Evolutionary conservation across 768 basidiomycete genomes (phyloP).

Genomic region (Aureoboletus auriporus): DNA sequence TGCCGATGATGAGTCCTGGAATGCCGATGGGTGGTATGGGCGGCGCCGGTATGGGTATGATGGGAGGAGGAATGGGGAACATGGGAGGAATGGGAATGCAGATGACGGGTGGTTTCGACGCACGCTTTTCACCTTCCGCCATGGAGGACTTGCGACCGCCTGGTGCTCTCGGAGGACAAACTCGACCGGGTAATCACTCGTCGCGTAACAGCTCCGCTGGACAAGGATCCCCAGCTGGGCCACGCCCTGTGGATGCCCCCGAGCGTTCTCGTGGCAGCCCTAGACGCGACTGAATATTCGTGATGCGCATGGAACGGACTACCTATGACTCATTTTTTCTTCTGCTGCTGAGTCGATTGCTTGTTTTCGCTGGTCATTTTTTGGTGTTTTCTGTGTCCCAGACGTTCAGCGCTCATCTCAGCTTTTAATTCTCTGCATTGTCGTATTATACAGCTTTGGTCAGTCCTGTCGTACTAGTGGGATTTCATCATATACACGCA

Average conservation of each 20-base stretch:
- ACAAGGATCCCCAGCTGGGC: slow-evolving; percentile 49
- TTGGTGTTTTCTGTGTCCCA: slow-evolving; percentile 11
- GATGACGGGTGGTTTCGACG: slow-evolving; percentile 66
- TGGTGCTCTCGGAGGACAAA: slow-evolving; percentile 21
- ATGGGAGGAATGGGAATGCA: slow-evolving; percentile 44
- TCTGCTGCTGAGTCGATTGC: slow-evolving; percentile 3
- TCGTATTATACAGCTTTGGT: slow-evolving; percentile 4
- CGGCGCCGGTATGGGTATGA: slow-evolving; percentile 35
- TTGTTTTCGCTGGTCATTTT: slow-evolving; percentile 14
- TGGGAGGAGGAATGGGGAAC: slow-evolving; percentile 38
- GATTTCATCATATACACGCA: slow-evolving; percentile 1
- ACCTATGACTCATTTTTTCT: slow-evolving; percentile 5
- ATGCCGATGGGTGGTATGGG: slow-evolving; percentile 42
- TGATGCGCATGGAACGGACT: slow-evolving; percentile 1
- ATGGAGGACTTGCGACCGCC: slow-evolving; percentile 31
- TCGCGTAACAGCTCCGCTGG: slow-evolving; percentile 52
- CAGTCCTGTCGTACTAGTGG: slow-evolving; percentile 6
- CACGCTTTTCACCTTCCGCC: slow-evolving; percentile 44
- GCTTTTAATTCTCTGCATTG: slow-evolving; percentile 17
- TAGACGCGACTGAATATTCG: slow-evolving; percentile 19
- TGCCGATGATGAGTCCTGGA: slow-evolving; percentile 59
- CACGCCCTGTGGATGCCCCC: slow-evolving; percentile 28
- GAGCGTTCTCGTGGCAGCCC: slow-evolving; percentile 23
- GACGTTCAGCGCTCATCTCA: slow-evolving; percentile 16
- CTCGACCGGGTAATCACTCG: slow-evolving; percentile 28